These are phyloP conservation scores for Monosporozyma aerobia DNA, from an alignment of 805 yeast genomes.

Conservation along the genomic window DNA sequence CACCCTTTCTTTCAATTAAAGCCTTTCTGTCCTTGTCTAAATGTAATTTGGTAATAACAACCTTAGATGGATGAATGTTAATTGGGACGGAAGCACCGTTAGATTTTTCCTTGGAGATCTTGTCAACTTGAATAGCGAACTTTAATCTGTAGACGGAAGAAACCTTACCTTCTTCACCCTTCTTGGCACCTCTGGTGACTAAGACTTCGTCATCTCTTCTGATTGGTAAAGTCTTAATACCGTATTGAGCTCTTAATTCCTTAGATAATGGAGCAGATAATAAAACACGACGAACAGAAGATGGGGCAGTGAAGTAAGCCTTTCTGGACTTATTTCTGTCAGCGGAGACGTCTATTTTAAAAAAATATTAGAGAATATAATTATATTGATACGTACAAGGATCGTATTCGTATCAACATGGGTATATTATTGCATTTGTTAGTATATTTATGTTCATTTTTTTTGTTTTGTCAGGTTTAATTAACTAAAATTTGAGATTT, in stretches of 20 bases:
- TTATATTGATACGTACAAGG: not conserved
- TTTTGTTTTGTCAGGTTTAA: not conserved
- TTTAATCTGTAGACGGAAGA: conserved; percentile 98
- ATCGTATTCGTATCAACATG: not conserved
- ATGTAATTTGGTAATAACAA: conserved; percentile 96
- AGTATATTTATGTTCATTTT: not conserved
- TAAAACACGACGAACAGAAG: conserved; percentile 86
- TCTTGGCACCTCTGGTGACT: conserved; percentile 97
- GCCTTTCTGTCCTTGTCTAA: conserved; percentile 99
- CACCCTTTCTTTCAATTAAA: conserved; percentile 95
- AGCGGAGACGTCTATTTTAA: conserved; percentile 81
- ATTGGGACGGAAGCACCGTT: conserved; percentile 96
- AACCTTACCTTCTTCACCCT: conserved; percentile 98
- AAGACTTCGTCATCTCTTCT: conserved; percentile 94
- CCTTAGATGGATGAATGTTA: conserved; percentile 97
- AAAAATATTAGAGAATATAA: not conserved
- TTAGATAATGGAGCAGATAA: conserved; percentile 98
- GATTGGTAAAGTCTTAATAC: conserved; percentile 90
- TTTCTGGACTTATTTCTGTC: conserved; percentile 99
- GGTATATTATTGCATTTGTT: not conserved
- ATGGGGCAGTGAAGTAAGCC: conserved; percentile 98
- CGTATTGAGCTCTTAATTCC: conserved; percentile 97
- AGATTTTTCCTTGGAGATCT: conserved; percentile 94
- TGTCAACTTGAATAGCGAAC: conserved; percentile 92
- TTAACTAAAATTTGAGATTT: not conserved